phyloP scores from a whole-genome alignment of 2,329 filamentous ascomycete species.

The Talaromyces amestolkiae region DNA sequence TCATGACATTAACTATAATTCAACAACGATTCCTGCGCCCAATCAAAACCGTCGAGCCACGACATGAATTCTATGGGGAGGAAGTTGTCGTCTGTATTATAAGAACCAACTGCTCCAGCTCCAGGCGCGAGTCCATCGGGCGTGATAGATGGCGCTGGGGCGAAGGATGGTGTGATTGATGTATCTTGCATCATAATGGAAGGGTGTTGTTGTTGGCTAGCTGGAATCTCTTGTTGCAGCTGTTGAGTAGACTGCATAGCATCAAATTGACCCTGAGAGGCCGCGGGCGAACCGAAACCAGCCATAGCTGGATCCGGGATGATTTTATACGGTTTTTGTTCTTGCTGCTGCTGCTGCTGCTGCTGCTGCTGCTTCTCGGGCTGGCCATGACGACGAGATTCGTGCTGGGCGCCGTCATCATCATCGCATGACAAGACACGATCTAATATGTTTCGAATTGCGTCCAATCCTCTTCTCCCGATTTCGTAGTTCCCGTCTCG shows the following conservation, averaged over 20 bases:
- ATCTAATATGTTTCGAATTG: slow-evolving; percentile 23
- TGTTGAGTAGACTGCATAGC: not conserved
- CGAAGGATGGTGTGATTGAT: not conserved
- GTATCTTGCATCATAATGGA: not conserved
- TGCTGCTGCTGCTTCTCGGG: not conserved
- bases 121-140: not conserved
- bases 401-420: not conserved
- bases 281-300: not conserved
- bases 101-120: not conserved
- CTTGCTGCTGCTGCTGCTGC: not conserved
- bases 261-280: not conserved
- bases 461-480: slow-evolving; percentile 15
- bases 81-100: not conserved
- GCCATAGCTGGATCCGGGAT: not conserved
- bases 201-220: not conserved
- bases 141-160: not conserved
- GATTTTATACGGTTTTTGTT: not conserved
- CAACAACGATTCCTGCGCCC: slow-evolving; percentile 22
- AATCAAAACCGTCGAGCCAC: slow-evolving; percentile 22
- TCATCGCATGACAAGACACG: slow-evolving; percentile 19
- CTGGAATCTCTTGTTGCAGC: not conserved
- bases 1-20: slow-evolving; percentile 13
- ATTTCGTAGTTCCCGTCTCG: slow-evolving; percentile 21
- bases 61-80: slow-evolving; percentile 21
- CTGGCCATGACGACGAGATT: not conserved